Evolutionary conservation across 805 yeast species (phyloP).

Genomic region (Wickerhamomyces rabaulensis): DNA sequence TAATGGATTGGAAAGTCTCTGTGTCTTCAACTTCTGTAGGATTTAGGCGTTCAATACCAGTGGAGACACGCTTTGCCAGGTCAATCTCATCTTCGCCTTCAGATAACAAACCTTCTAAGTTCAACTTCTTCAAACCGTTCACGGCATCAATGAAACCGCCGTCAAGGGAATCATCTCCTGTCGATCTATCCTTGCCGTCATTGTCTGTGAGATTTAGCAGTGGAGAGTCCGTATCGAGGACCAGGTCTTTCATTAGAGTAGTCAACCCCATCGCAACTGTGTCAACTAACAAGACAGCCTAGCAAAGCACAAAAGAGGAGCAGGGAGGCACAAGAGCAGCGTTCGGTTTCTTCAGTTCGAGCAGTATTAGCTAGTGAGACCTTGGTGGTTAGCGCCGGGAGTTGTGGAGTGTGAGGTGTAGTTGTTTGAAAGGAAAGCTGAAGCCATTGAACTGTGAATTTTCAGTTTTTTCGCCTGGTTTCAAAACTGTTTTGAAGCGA

Average conservation of each 20-base stretch:
- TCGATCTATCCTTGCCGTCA: not conserved
- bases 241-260: not conserved
- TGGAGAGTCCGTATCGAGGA: not conserved
- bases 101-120: not conserved
- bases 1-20: not conserved
- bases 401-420: not conserved
- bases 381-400: not conserved
- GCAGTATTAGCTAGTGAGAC: not conserved
- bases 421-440: not conserved
- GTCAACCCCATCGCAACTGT: not conserved
- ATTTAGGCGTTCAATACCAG: not conserved
- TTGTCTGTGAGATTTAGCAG: not conserved
- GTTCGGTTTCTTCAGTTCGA: not conserved
- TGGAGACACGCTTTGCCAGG: not conserved
- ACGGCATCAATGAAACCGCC: slow-evolving; percentile 4
- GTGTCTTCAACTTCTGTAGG: not conserved
- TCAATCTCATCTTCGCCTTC: not conserved
- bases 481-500: not conserved
- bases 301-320: not conserved
- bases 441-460: not conserved
- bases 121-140: slow-evolving; percentile 7
- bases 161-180: not conserved
- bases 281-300: not conserved
- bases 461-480: slow-evolving; percentile 1
- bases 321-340: not conserved